Percentiles rank a stretch among this genome's conserved stretches.
Evolutionary conservation across 2,329 filamentous ascomycete species (phyloP).

Genomic region (Lojkania enalia): DNA sequence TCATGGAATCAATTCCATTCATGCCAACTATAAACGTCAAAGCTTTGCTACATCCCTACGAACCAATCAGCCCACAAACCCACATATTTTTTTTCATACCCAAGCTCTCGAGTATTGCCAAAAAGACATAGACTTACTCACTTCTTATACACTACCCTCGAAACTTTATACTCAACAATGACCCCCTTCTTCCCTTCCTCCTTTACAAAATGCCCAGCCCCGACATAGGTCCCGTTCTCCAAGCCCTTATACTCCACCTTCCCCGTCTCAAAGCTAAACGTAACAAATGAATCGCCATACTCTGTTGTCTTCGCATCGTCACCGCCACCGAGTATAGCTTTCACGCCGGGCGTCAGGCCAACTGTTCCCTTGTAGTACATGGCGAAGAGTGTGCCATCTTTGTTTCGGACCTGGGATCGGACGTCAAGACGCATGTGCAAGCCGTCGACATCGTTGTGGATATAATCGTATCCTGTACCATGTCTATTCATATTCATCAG

Average conservation of each 20-base stretch:
- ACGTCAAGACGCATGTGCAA: slow-evolving; percentile 36
- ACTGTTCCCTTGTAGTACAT: slow-evolving; percentile 42
- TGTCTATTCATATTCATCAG: slow-evolving; percentile 20
- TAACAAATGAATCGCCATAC: slow-evolving; percentile 36
- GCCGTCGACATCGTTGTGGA: slow-evolving; percentile 32
- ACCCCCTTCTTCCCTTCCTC: slow-evolving; percentile 22
- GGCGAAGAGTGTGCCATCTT: slow-evolving; percentile 28
- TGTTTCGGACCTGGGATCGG: slow-evolving; percentile 28
- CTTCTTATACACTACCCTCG: slow-evolving; percentile 29
- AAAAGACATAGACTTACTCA: too few relatives aligned
- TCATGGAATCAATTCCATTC: too few relatives aligned
- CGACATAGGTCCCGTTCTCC: slow-evolving; percentile 35
- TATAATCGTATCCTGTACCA: slow-evolving; percentile 38
- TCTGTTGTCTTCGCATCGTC: slow-evolving; percentile 32
- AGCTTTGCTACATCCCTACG: too few relatives aligned
- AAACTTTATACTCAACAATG: slow-evolving; percentile 39
- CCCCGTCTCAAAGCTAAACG: slow-evolving; percentile 36
- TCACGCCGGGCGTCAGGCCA: slow-evolving; percentile 26
- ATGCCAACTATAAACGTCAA: too few relatives aligned
- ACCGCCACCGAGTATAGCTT: slow-evolving; percentile 23
- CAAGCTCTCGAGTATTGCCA: too few relatives aligned
- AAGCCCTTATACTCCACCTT: slow-evolving; percentile 31
- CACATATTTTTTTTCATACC: too few relatives aligned
- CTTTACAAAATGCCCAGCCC: slow-evolving; percentile 33
- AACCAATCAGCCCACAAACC: too few relatives aligned